Evolutionary conservation across 768 basidiomycete genomes (phyloP), one percentile per base, ranked within the genome.

Genomic region (Kwoniella dejecticola): DNA sequence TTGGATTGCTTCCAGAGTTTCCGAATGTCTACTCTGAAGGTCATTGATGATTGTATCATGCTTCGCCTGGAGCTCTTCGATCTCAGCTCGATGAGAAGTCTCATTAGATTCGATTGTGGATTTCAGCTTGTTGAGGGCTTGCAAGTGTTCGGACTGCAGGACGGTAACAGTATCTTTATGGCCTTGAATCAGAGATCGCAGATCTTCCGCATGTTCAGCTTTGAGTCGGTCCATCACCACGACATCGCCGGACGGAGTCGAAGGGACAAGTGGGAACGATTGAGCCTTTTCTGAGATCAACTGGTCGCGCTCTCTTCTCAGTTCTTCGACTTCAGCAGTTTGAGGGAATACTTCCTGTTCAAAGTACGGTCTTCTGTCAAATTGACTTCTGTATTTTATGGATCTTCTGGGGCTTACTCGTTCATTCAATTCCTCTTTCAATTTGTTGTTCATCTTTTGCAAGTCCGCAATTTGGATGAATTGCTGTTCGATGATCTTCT

Each of bases 371-470:
- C 30, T 36, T 31, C 41, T 47, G 40, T 44, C 55, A 57, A 57
- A 47, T 47, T 47, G 46, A 19, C 19, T 26, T 47, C 46, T 47
- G 27, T 47, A 50, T 29, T 36, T 0, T 33, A 30, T 52, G 17
- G 12, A 42, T 60, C 29, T 50, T 50, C 48, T 31, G 11, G 27
- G 24, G 19, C 69, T 62, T 52, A 70, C 69, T 38, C 52, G 21
- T 27, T 50, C 42, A 12, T 5, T 31, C 87, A 95, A 90, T 73
- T 95, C 95, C 53, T 87, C 84, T 6, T 62, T 58, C 15, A 97
- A 82, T 52, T 89, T 89, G 58, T 94, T 90, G 50, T 91, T 85
- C 74, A 91, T 88, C 41, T 89, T 84, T 58, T 87, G 86, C 83
- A 69, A 67, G 46, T 69, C 69, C 1, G 66, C 76, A 23, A 96